Evolutionary conservation across 164 flowering plant genomes (phyloP).

Genomic region (Santalum album): DNA sequence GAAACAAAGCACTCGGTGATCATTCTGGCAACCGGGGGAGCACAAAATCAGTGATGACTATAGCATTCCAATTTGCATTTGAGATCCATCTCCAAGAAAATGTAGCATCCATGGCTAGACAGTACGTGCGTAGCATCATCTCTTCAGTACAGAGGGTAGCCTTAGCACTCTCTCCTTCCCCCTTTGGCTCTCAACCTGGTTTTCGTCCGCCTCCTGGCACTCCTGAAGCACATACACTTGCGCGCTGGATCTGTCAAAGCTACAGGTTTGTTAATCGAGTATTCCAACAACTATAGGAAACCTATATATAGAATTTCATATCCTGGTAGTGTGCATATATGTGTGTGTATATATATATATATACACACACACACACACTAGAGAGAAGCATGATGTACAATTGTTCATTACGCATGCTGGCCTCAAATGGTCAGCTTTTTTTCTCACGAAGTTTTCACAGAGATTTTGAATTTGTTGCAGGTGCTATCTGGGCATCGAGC

Average conservation of each 20-base stretch:
- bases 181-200: background rate
- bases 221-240: slow-evolving; percentile 1
- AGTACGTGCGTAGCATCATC: background rate
- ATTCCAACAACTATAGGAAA: no score
- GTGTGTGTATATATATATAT: no score
- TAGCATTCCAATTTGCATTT: slow-evolving; percentile 2
- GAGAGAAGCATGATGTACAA: no score
- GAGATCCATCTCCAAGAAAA: background rate
- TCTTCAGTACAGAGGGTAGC: background rate
- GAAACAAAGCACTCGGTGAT: background rate
- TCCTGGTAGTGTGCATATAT: no score
- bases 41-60: slow-evolving; percentile 1
- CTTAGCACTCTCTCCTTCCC: background rate
- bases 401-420: no score
- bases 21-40: background rate
- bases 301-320: no score
- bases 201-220: background rate
- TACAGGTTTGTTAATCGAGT: background rate
- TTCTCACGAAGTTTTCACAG: no score
- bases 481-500: slow-evolving; percentile 2
- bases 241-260: slow-evolving; percentile 2
- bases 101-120: slow-evolving; percentile 3
- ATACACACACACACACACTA: no score
- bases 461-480: background rate
- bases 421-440: no score